Percentiles rank a stretch among this genome's conserved stretches.
Evolutionary conservation across 805 yeast species (phyloP).

Genomic region (Blastobotrys mokoenaii): DNA sequence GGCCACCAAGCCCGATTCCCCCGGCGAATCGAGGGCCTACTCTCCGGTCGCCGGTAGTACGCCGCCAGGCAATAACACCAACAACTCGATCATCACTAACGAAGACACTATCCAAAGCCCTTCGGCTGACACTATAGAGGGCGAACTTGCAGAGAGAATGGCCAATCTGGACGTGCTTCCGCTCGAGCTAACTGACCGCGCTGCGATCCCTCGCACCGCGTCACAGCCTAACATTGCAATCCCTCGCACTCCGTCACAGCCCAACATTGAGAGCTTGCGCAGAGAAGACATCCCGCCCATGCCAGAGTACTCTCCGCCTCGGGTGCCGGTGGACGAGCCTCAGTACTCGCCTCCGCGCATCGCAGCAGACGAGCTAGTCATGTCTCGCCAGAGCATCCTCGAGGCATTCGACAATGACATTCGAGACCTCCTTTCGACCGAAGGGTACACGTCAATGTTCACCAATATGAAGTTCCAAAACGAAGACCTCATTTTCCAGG

Average conservation of each 20-base stretch:
- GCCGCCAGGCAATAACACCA: no score
- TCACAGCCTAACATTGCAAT: neutral
- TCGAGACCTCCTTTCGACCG: conserved; percentile 5
- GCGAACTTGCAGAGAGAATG: neutral
- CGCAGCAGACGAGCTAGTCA: neutral
- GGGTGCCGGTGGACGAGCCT: no score
- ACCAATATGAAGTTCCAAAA: neutral
- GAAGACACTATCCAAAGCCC: neutral
- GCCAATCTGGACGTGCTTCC: neutral
- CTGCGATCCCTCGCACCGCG: neutral
- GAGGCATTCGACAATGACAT: conserved; percentile 12
- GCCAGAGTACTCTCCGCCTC: no score
- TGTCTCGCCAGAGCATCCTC: conserved; percentile 5
- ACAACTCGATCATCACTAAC: neutral
- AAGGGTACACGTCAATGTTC: neutral
- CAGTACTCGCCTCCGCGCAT: no score
- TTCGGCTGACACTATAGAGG: neutral
- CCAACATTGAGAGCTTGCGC: no score
- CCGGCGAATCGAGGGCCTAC: no score
- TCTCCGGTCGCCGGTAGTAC: no score
- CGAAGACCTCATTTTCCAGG: neutral
- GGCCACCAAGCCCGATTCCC: no score
- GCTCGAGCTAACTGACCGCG: neutral
- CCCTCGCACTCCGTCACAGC: neutral
- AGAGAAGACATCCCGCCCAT: no score